Percentiles rank a stretch among this genome's conserved stretches.
These are phyloP conservation scores for Penicillium lividum DNA, from an alignment of 495 filamentous ascomycete species.

Conservation along the genomic window DNA sequence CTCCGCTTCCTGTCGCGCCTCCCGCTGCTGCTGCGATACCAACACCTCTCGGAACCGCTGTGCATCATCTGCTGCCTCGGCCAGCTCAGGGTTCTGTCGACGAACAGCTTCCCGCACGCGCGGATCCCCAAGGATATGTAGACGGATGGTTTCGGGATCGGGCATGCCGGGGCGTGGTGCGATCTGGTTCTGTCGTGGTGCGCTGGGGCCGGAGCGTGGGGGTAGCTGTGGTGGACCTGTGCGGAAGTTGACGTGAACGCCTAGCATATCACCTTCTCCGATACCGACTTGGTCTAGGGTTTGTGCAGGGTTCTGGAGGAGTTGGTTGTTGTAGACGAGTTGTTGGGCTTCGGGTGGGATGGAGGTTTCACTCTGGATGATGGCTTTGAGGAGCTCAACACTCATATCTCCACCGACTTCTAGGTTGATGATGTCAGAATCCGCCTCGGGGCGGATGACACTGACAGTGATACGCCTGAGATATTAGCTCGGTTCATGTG, in stretches of 20 bases:
- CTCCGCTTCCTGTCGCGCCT: conserved; percentile 67
- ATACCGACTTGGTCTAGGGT: conserved; percentile 83
- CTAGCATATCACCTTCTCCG: conserved; percentile 89
- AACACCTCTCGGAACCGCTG: conserved; percentile 72
- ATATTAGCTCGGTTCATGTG: background rate
- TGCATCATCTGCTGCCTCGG: conserved; percentile 74
- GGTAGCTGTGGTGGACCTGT: conserved; percentile 6
- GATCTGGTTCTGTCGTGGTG: conserved; percentile 30
- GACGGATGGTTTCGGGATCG: conserved; percentile 81
- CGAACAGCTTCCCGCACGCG: conserved; percentile 66
- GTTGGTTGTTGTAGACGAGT: conserved; percentile 86
- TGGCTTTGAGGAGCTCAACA: conserved; percentile 81
- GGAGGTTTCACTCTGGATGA: conserved; percentile 66
- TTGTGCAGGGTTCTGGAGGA: conserved; percentile 72
- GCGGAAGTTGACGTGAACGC: conserved; percentile 65
- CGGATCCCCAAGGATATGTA: conserved; percentile 81
- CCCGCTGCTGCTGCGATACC: conserved; percentile 61
- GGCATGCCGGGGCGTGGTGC: conserved; percentile 43
- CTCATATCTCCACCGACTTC: conserved; percentile 84
- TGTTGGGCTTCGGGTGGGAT: conserved; percentile 49
- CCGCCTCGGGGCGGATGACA: conserved; percentile 71
- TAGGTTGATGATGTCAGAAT: conserved; percentile 78
- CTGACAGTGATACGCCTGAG: conserved; percentile 78
- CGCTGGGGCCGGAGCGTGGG: conserved; percentile 6
- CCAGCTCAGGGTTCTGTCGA: conserved; percentile 71